Evolutionary conservation across 441 rosid species (phyloP), one percentile per base, ranked within the genome.

Genomic region (Erodium chrysanthum): DNA sequence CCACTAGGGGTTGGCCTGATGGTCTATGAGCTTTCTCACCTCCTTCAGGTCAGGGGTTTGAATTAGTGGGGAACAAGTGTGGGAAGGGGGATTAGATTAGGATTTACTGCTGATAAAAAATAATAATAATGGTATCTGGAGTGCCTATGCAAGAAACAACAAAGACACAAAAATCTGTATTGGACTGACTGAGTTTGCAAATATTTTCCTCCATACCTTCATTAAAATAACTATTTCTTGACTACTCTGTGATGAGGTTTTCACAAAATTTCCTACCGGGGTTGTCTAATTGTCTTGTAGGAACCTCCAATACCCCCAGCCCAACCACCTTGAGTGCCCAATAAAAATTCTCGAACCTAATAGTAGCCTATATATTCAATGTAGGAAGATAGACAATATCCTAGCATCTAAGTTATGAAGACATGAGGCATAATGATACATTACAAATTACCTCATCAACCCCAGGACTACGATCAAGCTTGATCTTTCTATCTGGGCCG

Each of bases 401-500:
- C 40, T 2, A 35, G 40, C 40, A 35, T 35, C 40, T 35, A 35
- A 4, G 0, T 35, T 35, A 35, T 35, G 40, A 5, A 35, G 40
- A 35, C 40, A 35, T 35, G 9, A 35, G 40, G 40, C 9, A 35
- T 7, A 35, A 35, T 35, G 40, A 7, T 35, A 35, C 40, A 44
- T 14, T 29, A 67, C 27, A 52, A 46, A 60, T 78, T 77, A 93
- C 98, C 97, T 91, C 98, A 77, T 93, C 96, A 69, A 82, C 76
- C 60, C 97, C 96, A 33, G 97, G 88, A 71, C 85, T 88, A 78
- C 83, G 80, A 74, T 93, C 96, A 76, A 93, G 97, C 76, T 89
- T 84, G 77, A 91, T 89, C 63, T 83, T 89, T 80, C 97, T 87
- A 77, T 93, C 85, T 65, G 97, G 96, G 66, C 98, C 98, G 72